phyloP scores from a whole-genome alignment of 495 filamentous ascomycete species.

The Aspergillus leporis region DNA sequence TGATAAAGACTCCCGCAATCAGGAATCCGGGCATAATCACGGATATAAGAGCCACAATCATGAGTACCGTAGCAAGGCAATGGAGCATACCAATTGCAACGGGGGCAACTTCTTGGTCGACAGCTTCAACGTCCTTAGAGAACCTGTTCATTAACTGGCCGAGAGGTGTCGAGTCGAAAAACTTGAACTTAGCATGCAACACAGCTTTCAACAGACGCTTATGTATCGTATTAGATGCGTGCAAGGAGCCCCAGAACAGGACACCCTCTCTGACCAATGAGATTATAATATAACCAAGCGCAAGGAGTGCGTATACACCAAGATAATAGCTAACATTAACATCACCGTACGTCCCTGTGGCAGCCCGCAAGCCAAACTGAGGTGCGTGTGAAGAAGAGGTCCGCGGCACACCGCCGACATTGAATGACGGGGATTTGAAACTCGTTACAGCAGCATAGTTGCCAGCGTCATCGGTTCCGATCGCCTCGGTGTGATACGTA shows the following conservation, averaged over 20 bases:
- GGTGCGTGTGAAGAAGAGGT: slow-evolving; percentile 31
- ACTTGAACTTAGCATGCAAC: slow-evolving; percentile 88
- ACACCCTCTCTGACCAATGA: slow-evolving; percentile 80
- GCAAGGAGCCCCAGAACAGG: slow-evolving; percentile 89
- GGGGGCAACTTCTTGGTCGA: slow-evolving; percentile 95
- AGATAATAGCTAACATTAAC: slow-evolving; percentile 87
- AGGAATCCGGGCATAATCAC: slow-evolving; percentile 91
- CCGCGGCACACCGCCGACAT: slow-evolving; percentile 40
- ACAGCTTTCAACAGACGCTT: slow-evolving; percentile 74
- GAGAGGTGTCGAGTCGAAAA: slow-evolving; percentile 96
- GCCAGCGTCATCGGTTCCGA: slow-evolving; percentile 28
- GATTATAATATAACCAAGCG: slow-evolving; percentile 67
- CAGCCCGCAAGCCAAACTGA: slow-evolving; percentile 28
- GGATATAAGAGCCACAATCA: slow-evolving; percentile 89
- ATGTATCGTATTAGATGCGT: slow-evolving; percentile 86
- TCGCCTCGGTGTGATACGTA: slow-evolving; percentile 47
- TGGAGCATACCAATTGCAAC: slow-evolving; percentile 76
- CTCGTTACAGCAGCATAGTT: slow-evolving; percentile 42
- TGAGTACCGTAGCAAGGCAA: slow-evolving; percentile 73
- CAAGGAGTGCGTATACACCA: slow-evolving; percentile 76
- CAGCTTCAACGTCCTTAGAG: slow-evolving; percentile 92
- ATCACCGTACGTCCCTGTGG: slow-evolving; percentile 35
- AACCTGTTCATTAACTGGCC: slow-evolving; percentile 99
- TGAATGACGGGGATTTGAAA: slow-evolving; percentile 44
- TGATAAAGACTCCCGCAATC: slow-evolving; percentile 84